Evolutionary conservation across 495 filamentous ascomycete genomes (phyloP).

Genomic region (Penicillium alfredii): DNA sequence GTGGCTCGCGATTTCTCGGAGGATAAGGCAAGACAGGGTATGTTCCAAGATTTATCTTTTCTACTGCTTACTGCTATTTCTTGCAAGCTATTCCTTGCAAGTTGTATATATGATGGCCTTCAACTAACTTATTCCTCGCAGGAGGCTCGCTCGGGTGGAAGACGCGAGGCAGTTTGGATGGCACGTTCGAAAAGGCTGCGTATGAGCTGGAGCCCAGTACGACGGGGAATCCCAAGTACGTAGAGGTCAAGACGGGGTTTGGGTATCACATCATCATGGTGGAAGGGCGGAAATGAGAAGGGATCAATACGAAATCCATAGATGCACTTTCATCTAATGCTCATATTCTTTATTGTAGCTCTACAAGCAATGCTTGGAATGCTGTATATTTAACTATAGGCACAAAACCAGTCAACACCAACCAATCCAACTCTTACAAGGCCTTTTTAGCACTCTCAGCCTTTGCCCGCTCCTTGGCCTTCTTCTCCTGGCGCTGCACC

Average conservation of each 20-base stretch:
- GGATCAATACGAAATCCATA: neutral
- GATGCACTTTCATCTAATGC: no score
- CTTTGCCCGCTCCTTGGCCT: conserved; percentile 69
- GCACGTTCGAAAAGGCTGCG: conserved; percentile 74
- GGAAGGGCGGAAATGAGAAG: conserved; percentile 56
- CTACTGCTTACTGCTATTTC: no score
- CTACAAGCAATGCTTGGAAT: neutral
- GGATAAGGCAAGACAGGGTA: conserved; percentile 82
- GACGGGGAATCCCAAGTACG: conserved; percentile 68
- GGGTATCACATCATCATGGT: conserved; percentile 98
- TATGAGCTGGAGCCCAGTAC: conserved; percentile 73
- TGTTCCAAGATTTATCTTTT: conserved; percentile 7
- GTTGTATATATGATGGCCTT: no score
- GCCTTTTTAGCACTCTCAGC: conserved; percentile 41
- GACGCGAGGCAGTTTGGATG: conserved; percentile 62
- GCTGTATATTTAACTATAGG: conserved; percentile 8
- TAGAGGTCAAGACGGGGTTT: conserved; percentile 73
- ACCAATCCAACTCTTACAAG: conserved; percentile 17
- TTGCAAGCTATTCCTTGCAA: no score
- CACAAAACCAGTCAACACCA: conserved; percentile 2
- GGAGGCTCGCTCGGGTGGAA: conserved; percentile 85
- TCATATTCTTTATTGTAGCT: no score
- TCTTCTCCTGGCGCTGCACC: conserved; percentile 78
- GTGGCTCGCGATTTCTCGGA: conserved; percentile 81
- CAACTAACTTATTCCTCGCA: conserved; percentile 20